These are phyloP conservation scores for Dimocarpus longan DNA, from an alignment of 345 rosid genomes.

Conservation along the genomic window DNA sequence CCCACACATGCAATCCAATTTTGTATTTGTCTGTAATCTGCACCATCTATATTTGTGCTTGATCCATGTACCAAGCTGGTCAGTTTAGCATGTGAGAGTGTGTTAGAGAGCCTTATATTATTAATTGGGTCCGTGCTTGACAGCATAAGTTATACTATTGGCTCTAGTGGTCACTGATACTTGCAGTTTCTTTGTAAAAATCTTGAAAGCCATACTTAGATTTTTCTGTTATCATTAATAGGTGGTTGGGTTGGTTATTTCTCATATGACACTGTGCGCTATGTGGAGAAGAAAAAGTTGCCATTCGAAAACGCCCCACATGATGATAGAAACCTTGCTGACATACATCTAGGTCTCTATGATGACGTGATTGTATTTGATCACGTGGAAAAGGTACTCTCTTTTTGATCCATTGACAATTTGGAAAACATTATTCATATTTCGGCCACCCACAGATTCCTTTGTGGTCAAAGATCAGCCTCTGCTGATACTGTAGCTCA, in stretches of 20 bases:
- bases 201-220: background rate
- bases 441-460: background rate
- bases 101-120: too few species aligned
- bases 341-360: conserved; percentile 87
- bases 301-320: conserved; percentile 71
- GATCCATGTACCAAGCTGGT: too few species aligned
- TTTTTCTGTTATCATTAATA: conserved; percentile 23
- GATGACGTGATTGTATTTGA: conserved; percentile 79
- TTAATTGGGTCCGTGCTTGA: too few species aligned
- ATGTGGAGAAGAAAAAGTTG: conserved; percentile 75
- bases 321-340: conserved; percentile 87
- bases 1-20: too few species aligned
- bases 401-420: background rate
- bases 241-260: conserved; percentile 99
- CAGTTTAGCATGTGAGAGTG: too few species aligned
- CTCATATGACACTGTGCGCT: conserved; percentile 86
- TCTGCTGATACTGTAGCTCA: background rate
- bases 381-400: conserved; percentile 80
- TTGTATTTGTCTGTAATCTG: too few species aligned
- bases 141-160: too few species aligned
- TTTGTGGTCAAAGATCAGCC: background rate
- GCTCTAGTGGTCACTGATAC: background rate
- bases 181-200: background rate
- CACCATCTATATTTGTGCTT: too few species aligned
- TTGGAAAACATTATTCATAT: too few species aligned